Base-by-base conservation (phyloP, 371 early-diverging fungal species). In the Quaeritorhiza haematococci region DNA sequence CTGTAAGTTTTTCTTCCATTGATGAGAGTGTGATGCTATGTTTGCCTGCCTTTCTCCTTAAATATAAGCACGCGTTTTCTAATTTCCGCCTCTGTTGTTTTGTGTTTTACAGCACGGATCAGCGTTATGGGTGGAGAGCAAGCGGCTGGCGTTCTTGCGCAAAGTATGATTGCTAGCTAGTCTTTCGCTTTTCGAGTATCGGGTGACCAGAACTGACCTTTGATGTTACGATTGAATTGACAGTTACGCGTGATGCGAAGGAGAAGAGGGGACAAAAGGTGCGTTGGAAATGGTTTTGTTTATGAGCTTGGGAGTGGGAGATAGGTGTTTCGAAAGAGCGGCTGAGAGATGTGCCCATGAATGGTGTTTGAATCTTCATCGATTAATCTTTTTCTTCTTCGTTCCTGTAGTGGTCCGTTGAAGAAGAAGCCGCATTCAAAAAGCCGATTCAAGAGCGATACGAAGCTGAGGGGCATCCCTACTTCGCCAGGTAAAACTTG, bases 121-220 rank as follows among this genome's bases (percentile, higher is more conserved):
- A 90, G 91, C 27, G 98, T 98, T 24, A 98, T 98, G 98, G 98
- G 98, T 56, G 98, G 98, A 53, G 97, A 96, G 69, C 96, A 98
- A 73, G 94, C 96, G 33, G 94, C 98, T 8, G 87, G 87, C 47
- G 98, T 98, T 24, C 77, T 98, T 53, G 85, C 95, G 6, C 91
- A 91, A 52, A 66, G 59, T 60, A 59, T n/a, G 50, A 19, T 50
- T 28, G 10, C 32, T 13, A 50, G 32, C 19, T n/a, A n/a, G n/a
- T n/a, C n/a, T n/a, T n/a, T 19, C 32, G 33, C 17, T 50, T 8
- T 30, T 28, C 28, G 7, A 28, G 23, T 28, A 7, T n/a, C n/a
- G n/a, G n/a, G n/a, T n/a, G n/a, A n/a, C n/a, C n/a, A n/a, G n/a
- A n/a, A 38, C 38, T 13, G 19, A 38, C 38, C 30, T 53, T 53